Evolutionary conservation across 2,329 filamentous ascomycete species (phyloP).

Genomic region (Fusarium albosuccineum): DNA sequence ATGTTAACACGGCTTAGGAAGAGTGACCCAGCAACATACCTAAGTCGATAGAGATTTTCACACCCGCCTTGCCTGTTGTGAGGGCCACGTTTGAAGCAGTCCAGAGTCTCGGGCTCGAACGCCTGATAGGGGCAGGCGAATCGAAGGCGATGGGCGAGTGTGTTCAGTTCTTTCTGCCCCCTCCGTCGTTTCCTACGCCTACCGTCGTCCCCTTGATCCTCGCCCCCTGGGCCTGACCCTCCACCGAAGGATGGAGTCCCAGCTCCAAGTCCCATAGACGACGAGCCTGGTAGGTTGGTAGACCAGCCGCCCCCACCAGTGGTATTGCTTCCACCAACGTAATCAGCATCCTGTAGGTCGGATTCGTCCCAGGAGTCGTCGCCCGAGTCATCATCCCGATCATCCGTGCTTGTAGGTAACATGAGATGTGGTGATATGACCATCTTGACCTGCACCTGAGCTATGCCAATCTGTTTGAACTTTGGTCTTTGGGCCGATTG

Average conservation of each 20-base stretch:
- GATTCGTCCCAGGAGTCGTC: not conserved
- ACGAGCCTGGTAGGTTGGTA: no score
- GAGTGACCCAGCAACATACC: not conserved
- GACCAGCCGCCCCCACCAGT: not conserved
- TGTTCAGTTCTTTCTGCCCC: not conserved
- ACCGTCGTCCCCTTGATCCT: not conserved
- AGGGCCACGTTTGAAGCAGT: not conserved
- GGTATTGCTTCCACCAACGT: not conserved
- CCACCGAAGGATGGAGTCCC: not conserved
- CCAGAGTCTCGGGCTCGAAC: not conserved
- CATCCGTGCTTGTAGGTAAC: not conserved
- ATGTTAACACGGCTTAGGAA: not conserved
- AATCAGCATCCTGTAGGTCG: not conserved
- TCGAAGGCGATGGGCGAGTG: not conserved
- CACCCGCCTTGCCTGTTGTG: not conserved
- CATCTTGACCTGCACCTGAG: conserved; percentile 2
- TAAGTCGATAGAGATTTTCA: conserved; percentile 4
- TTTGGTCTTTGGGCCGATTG: not conserved
- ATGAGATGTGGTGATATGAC: not conserved
- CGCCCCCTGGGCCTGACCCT: no score
- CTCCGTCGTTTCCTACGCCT: not conserved
- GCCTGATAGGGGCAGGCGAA: conserved; percentile 4
- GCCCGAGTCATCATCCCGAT: not conserved
- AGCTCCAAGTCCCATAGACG: not conserved
- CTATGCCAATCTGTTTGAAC: conserved; percentile 2